Base-by-base conservation (phyloP, 768 basidiomycete genomes). In the Leccinum ochraceum region DNA sequence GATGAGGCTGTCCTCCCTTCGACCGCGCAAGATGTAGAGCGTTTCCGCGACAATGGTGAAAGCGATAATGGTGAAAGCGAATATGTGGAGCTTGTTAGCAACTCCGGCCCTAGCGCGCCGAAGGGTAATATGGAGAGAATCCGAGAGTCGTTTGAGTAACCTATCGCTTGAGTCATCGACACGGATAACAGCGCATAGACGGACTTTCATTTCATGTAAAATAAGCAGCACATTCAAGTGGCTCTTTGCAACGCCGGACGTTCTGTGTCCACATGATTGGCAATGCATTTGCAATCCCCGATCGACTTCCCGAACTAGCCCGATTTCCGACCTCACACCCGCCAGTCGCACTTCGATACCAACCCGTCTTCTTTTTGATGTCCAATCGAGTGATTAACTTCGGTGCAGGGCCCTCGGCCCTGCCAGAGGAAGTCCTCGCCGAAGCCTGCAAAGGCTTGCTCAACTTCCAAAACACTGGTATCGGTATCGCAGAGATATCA, bases 401-500 rank as follows among this genome's bases (percentile, higher is more conserved):
- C 74, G 92, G 94, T 54, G 89, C 97, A 55, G 97, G 97, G 1
- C 97, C 97, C 16, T 97, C 95, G 20, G 89, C 92, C 0, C 81
- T 99, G 46, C 97, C 97, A 16, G 82, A 86, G n/a, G 78, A 86
- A 4, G 93, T 98, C 32, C 85, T 99, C 56, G 76, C 87, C 67
- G 86, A 95, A 71, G 94, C 95, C 2, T 83, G 90, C 14, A 77
- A 83, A 62, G 94, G 90, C 16, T 81, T 98, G n/a, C 79, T 99
- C 68, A 90, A 98, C 80, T 98, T 94, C 75, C 80, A 88, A 58
- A 82, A 82, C 52, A 95, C 92, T 3, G 97, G 97, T 28, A 95
- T 98, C 62, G 97, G 97, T 49, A 86, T 99, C 71, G 91, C 94
- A 48, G 97, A 99, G 75, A 85, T 98, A 71, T 96, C 94, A 1